Conservation (phyloP, 768 basidiomycete species). For the Termitomyces sp. region DNA sequence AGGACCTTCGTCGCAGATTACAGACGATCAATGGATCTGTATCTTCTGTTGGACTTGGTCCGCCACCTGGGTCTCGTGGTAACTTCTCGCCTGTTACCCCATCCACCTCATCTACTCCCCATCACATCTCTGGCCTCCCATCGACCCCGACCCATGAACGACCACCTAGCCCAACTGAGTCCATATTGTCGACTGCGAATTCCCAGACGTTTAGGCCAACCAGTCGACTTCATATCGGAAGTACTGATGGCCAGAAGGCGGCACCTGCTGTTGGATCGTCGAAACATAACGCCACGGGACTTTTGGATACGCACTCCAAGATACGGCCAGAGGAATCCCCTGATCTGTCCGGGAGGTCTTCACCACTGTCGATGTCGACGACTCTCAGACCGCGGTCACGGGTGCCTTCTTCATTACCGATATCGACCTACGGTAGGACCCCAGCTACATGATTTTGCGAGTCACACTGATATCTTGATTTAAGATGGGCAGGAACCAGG, state of each 20-base stretch:
- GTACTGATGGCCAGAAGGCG: constrained; percentile 77
- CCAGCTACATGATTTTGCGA: neutral
- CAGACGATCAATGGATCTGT: constrained; percentile 71
- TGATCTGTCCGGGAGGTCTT: constrained; percentile 73
- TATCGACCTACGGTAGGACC: constrained; percentile 67
- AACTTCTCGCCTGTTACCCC: constrained; percentile 34
- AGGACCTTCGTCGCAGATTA: constrained; percentile 75
- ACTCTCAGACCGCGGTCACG: constrained; percentile 50
- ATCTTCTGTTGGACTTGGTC: constrained; percentile 52
- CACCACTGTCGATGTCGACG: constrained; percentile 64
- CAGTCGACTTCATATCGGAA: constrained; percentile 66
- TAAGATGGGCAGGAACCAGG: constrained; percentile 88
- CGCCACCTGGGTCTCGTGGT: constrained; percentile 34
- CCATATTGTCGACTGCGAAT: constrained; percentile 68
- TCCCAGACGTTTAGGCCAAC: constrained; percentile 55
- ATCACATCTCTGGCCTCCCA: constrained; percentile 21
- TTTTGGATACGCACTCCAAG: constrained; percentile 74
- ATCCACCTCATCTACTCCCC: constrained; percentile 25
- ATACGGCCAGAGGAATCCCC: constrained; percentile 64
- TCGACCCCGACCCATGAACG: constrained; percentile 40
- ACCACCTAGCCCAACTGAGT: constrained; percentile 80
- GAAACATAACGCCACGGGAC: constrained; percentile 76
- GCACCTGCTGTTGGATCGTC: constrained; percentile 89
- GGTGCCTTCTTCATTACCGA: constrained; percentile 50
- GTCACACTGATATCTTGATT: neutral